Evolutionary conservation across 2,329 filamentous ascomycete species (phyloP), one percentile per base, ranked within the genome.

Genomic region (Stenocarpella maydis): DNA sequence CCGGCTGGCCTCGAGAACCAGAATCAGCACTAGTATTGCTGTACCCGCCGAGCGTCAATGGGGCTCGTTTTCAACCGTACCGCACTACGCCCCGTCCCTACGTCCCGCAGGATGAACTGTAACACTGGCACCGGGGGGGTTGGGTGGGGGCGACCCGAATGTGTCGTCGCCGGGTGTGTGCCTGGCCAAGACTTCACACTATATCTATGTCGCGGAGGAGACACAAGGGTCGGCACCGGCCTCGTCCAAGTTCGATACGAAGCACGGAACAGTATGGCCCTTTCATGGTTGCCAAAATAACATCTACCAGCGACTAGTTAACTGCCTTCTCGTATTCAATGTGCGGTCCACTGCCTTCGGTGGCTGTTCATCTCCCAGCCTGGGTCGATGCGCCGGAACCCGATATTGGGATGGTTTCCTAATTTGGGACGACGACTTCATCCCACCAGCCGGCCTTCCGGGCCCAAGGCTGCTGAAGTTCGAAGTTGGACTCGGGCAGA

Each of bases 21-120:
- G 14, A 24, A 63, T 63, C 58, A 63, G 58, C 58, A 63, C 58
- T 63, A n/a, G n/a, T n/a, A 63, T 43, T 63, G 58, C 15, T 26
- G 58, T 63, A 37, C 58, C 26, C 41, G n/a, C 58, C 43, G 43
- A 63, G 43, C 26, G 28, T 49, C 43, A 37, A 24, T 21, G 58
- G 43, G 7, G 34, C 2, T 12, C n/a, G n/a, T 4, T 17, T 34
- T 47, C 12, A 12, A 24, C 19, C 8, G 28, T 47, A n/a, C 41
- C 28, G 28, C 17, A 31, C 26, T 10, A 37, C 41, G 19, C 12
- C 39, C 24, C 26, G 12, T 45, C 55, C 55, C 26, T 45, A 37
- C 10, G 34, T 37, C 34, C 10, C 34, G 34, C 9, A 9, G 9
- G 12, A 7, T 58, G 43, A 24, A 49, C 12, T 34, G 24, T 28